A percentile compares a stretch with the other conserved stretches of the same genome.
Evolutionary conservation across 345 rosid genomes (phyloP).

Genomic region (Euphorbia pulcherrima): DNA sequence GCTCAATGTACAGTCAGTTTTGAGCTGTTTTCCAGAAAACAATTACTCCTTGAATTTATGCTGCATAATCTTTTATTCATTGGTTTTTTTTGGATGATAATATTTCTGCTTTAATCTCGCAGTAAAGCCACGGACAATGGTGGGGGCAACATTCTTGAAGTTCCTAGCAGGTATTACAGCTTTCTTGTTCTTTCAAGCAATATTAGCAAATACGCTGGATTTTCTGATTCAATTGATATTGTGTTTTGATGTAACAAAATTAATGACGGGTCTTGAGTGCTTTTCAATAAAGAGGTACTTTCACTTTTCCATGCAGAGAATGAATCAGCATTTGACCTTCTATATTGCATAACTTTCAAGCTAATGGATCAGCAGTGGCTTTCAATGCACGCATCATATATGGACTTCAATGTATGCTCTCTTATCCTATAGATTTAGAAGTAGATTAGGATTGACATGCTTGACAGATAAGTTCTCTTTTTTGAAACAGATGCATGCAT

Average conservation of each 20-base stretch:
- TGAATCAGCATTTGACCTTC: constrained; percentile 88
- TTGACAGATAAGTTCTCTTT: background rate
- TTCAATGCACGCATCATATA: constrained; percentile 87
- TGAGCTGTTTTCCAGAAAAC: background rate
- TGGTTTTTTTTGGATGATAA: constrained; percentile 2
- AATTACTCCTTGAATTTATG: background rate
- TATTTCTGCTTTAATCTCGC: constrained; percentile 30
- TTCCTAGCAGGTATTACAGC: constrained; percentile 67
- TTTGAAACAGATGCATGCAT: background rate
- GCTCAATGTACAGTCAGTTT: background rate
- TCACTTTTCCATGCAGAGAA: constrained; percentile 48
- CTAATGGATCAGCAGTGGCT: constrained; percentile 98
- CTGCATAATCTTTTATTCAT: background rate
- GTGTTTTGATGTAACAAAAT: background rate
- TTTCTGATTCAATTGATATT: background rate
- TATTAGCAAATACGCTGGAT: background rate
- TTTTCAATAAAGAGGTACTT: background rate
- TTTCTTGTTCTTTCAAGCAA: background rate
- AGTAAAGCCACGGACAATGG: constrained; percentile 83
- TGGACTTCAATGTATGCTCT: constrained; percentile 87
- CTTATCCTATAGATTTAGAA: constrained; percentile 6
- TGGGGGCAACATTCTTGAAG: constrained; percentile 83
- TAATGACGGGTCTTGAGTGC: background rate
- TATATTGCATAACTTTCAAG: constrained; percentile 95
- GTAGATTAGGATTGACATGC: constrained; percentile 1